Evolutionary conservation across 495 filamentous ascomycete species (phyloP).

Genomic region (Tuber umbilicatum): DNA sequence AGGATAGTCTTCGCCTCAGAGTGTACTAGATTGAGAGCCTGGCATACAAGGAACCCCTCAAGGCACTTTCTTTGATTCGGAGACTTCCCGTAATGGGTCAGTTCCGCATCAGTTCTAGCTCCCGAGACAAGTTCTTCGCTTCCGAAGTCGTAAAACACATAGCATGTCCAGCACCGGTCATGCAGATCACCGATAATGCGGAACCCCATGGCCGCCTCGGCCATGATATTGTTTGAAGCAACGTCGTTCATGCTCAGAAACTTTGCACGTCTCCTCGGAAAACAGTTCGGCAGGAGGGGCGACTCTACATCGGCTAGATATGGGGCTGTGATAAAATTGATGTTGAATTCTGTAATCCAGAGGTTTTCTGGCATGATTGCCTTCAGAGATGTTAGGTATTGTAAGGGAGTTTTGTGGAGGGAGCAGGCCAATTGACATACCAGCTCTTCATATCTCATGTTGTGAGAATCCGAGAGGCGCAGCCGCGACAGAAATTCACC

Average conservation of each 20-base stretch:
- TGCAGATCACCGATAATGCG: conserved; percentile 7
- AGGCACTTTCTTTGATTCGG: background rate
- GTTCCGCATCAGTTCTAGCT: background rate
- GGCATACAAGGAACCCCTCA: background rate
- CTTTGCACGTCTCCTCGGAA: background rate
- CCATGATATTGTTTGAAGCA: background rate
- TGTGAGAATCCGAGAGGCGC: background rate
- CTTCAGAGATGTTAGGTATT: background rate
- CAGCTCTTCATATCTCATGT: background rate
- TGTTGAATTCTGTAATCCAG: conserved; percentile 5
- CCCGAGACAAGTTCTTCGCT: background rate
- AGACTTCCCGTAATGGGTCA: background rate
- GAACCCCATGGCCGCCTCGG: background rate
- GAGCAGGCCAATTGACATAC: background rate
- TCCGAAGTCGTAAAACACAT: conserved; percentile 2
- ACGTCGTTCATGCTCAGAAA: background rate
- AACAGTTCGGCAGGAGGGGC: background rate
- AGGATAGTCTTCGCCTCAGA: background rate
- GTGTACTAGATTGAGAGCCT: conserved; percentile 1
- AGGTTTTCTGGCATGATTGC: conserved; percentile 2
- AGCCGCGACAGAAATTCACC: background rate
- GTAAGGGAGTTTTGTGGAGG: background rate
- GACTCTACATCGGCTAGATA: background rate
- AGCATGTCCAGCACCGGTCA: conserved; percentile 6
- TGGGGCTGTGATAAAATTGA: conserved; percentile 6